Evolutionary conservation across 176 grass and related monocot species (phyloP), one percentile per base, ranked within the genome.

Genomic region (Hyparrhenia diplandra): DNA sequence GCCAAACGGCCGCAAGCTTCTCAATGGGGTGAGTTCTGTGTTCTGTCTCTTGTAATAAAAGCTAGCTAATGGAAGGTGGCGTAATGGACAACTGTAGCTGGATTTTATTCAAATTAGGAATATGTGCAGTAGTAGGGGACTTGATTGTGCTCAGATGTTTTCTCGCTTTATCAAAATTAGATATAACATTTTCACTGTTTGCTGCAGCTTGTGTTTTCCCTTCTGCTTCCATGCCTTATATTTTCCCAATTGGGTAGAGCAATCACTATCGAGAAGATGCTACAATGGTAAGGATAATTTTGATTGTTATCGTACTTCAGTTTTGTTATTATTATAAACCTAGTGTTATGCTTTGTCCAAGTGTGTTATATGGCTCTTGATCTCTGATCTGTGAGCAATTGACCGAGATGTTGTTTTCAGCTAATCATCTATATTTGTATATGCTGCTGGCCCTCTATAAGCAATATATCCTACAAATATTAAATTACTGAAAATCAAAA

Each of bases 151-250:
- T 31, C 3, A 35, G 4, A 7, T 62, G 20, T 14, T 73, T 35
- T 80, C 24, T 52, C 31, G 4, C 12, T 60, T 23, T 63, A 23
- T 68, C n/a, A n/a, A 1, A 16, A 72, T 16, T 46, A 46, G 1
- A 51, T 52, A 28, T 78, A 29, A 80, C 75, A 42, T 66, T 84
- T 82, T 88, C 59, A 49, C 84, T 14, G 1, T 77, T 49, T 67
- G 40, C 6, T 83, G 87, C 92, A 99, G 97, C 93, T 99, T 79
- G 97, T 99, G 54, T 99, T 99, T 82, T 99, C 97, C 17, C 97
- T 99, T 75, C 89, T 99, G 30, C 90, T 99, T 37, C 97, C 97
- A 69, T 99, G 97, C 84, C 91, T 99, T 71, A 99, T 99, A 78
- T 99, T 99, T 88, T 99, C 93, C 46, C 88, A 99, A 52, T 73